These are phyloP conservation scores for Dactylellina parvicollis DNA, from an alignment of 2,329 filamentous ascomycete species.

Conservation along the genomic window DNA sequence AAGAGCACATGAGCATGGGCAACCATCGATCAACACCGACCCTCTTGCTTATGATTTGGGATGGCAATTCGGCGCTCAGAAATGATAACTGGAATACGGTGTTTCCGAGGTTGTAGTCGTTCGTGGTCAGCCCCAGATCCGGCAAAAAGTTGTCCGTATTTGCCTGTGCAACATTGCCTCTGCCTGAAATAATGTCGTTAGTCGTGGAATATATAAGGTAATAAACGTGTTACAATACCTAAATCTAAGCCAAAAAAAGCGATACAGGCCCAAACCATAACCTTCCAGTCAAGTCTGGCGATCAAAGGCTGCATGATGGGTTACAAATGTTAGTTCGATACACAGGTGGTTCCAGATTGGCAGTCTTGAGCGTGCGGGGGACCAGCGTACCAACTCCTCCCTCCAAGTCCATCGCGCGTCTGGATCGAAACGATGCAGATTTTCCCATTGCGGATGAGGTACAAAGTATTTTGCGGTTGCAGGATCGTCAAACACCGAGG, in stretches of 20 bases:
- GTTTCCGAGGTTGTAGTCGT: slow-evolving; percentile 66
- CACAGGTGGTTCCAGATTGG: neutral
- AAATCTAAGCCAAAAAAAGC: slow-evolving; percentile 40
- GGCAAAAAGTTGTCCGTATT: slow-evolving; percentile 25
- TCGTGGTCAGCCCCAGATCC: slow-evolving; percentile 10
- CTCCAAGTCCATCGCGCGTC: slow-evolving; percentile 68
- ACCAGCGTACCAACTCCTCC: slow-evolving; percentile 63
- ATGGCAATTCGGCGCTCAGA: slow-evolving; percentile 70
- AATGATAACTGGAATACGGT: slow-evolving; percentile 69
- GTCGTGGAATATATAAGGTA: neutral
- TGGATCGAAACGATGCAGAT: slow-evolving; percentile 70
- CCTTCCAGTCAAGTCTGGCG: slow-evolving; percentile 16
- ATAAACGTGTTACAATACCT: neutral
- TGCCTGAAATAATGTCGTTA: slow-evolving; percentile 3
- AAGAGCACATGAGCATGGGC: slow-evolving; percentile 68
- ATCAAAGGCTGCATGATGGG: slow-evolving; percentile 17
- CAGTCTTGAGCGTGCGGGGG: neutral
- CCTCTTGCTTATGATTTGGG: slow-evolving; percentile 70
- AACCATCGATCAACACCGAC: slow-evolving; percentile 71
- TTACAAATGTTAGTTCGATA: neutral
- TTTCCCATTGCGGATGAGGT: slow-evolving; percentile 69
- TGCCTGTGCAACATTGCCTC: slow-evolving; percentile 30
- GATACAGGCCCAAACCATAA: slow-evolving; percentile 35
- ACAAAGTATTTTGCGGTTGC: slow-evolving; percentile 61
- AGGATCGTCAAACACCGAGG: slow-evolving; percentile 55